Conservation (phyloP, 2,329 filamentous ascomycete genomes). For the Penicillium occitanis region DNA sequence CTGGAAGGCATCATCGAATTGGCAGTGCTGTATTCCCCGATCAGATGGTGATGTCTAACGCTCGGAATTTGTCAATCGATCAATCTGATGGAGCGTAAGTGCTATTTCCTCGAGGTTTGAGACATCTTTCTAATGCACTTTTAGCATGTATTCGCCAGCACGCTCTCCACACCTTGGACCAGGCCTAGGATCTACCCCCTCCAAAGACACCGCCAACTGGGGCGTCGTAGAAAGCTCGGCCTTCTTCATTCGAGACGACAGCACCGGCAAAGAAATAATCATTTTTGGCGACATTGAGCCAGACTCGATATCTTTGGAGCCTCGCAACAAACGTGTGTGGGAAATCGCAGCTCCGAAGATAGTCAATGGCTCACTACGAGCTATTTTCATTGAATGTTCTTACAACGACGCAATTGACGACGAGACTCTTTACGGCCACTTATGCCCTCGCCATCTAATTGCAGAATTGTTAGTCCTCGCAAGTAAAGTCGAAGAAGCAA, state of each 20-base stretch:
- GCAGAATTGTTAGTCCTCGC: slow-evolving; percentile 75
- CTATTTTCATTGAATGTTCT: slow-evolving; percentile 93
- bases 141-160: slow-evolving; percentile 35
- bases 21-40: slow-evolving; percentile 47
- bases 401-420: slow-evolving; percentile 80
- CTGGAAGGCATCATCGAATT: slow-evolving; percentile 59
- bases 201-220: slow-evolving; percentile 25
- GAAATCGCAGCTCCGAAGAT: slow-evolving; percentile 84
- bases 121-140: slow-evolving; percentile 1
- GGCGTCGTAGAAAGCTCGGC: slow-evolving; percentile 71
- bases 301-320: slow-evolving; percentile 76
- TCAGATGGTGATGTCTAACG: slow-evolving; percentile 48
- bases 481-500: slow-evolving; percentile 61
- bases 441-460: slow-evolving; percentile 79
- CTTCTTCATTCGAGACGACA: slow-evolving; percentile 82
- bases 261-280: slow-evolving; percentile 72
- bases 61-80: slow-evolving; percentile 34
- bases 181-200: slow-evolving; percentile 6
- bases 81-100: slow-evolving; percentile 35
- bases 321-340: slow-evolving; percentile 83
- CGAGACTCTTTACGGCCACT: slow-evolving; percentile 79
- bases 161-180: slow-evolving; percentile 30
- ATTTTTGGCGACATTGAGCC: slow-evolving; percentile 97
- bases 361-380: slow-evolving; percentile 66
- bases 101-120: background rate